Base-by-base conservation (phyloP, 2,329 filamentous ascomycete genomes). In the Neonectria faginata region DNA sequence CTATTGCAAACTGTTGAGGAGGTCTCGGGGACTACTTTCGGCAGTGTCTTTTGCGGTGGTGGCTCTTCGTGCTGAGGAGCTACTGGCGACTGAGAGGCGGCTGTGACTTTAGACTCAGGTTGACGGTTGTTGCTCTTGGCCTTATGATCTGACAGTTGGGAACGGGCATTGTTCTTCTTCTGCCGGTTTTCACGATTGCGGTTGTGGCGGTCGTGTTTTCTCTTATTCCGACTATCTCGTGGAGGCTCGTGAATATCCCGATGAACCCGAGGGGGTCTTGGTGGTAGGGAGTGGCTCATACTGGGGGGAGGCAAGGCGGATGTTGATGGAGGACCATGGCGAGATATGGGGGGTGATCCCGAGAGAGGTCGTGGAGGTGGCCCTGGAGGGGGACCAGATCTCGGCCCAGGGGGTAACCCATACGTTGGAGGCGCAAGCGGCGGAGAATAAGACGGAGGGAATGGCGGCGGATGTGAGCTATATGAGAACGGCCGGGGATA, bases 201-300 rank as follows among this genome's bases (percentile, higher is more conserved):
- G 48, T 71, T 70, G 12, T 79, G 73, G 9, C 76, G 74, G 25
- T 80, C 78, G 53, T 74, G 70, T 45, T 72, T 76, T 20, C 75
- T 74, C 50, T 73, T 78, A 44, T 74, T 73, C 16, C 73, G 70
- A 53, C 75, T 68, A 22, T 77, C 77, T 11, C 73, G 74, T 44
- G 71, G 66, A 20, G 72, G 60, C 11, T 77, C 73, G 12, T 71
- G 61, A 50, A 75, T 73, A 41, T 75, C 71, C 33, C 71, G 71
- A 11, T 67, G 63, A 29, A 68, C 74, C 55, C 72, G 70, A 50
- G 77, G 73, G 3, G 76, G 77, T 50, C 76, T 79, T 5, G 76
- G 76, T 6, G 77, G 77, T 8, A 79, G 73, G 7, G 72, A 74
- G n/a, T 76, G 62, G 20, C 48, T 51, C 10, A 5, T 51, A 18